These are phyloP conservation scores for Sechiopsis laciniata DNA, from an alignment of 306 rosid species.

Conservation along the genomic window DNA sequence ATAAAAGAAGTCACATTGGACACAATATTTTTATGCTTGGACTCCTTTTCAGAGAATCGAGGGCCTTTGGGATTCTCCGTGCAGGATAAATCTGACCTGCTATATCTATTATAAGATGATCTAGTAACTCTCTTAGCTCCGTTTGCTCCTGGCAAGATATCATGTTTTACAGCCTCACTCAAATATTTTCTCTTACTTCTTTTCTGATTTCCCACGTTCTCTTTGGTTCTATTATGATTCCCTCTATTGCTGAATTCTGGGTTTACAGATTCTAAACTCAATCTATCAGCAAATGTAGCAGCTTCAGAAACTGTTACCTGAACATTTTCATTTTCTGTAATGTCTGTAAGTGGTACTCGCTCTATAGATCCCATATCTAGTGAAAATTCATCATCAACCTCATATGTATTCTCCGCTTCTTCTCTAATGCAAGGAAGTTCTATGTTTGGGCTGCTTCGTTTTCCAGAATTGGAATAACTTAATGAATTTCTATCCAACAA, in stretches of 20 bases:
- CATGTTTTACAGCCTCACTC: conserved; percentile 45
- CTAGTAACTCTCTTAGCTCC: conserved; percentile 41
- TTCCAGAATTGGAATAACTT: conserved; percentile 59
- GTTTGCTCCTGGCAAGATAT: conserved; percentile 40
- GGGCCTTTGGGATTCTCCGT: conserved; percentile 41
- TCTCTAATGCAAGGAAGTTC: conserved; percentile 90
- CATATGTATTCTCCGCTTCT: conserved; percentile 76
- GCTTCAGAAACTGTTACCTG: conserved; percentile 47
- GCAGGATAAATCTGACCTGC: conserved; percentile 55
- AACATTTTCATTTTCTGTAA: conserved; percentile 39
- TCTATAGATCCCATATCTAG: conserved; percentile 32
- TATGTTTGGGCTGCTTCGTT: conserved; percentile 44
- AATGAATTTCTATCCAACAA: conserved; percentile 61
- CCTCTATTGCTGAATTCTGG: conserved; percentile 42
- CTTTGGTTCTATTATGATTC: conserved; percentile 41
- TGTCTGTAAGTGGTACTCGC: conserved; percentile 55
- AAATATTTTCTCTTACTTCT: conserved; percentile 35
- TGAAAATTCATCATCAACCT: conserved; percentile 39
- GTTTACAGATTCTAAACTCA: conserved; percentile 43
- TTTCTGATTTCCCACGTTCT: conserved; percentile 35
- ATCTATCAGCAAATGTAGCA: conserved; percentile 32
- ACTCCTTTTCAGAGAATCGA: conserved; percentile 36
- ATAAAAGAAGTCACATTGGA: conserved; percentile 73
- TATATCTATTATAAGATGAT: conserved; percentile 39
- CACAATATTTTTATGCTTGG: conserved; percentile 54